Percentiles rank a stretch among this genome's conserved stretches.
Evolutionary conservation across 257 asterid species (phyloP).

Genomic region (Nicotiana obtusifolia): DNA sequence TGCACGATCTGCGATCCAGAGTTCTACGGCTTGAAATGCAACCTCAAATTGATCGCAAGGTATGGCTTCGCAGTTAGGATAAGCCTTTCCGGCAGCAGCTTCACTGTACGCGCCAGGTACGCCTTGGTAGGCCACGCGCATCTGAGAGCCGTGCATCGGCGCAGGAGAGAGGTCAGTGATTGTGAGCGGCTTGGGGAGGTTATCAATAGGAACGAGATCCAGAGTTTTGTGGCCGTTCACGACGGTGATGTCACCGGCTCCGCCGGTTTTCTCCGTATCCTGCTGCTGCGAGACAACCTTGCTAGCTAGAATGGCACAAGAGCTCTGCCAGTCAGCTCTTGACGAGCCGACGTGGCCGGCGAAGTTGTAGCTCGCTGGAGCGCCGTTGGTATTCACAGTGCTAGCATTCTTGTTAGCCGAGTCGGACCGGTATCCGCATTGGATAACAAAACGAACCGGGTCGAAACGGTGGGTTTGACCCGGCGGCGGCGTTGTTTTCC

Average conservation of each 20-base stretch:
- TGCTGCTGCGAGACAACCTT: constrained; percentile 80
- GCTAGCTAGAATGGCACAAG: constrained; percentile 84
- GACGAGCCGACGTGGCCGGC: constrained; percentile 41
- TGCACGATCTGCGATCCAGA: constrained; percentile 86
- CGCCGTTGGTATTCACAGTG: neutral
- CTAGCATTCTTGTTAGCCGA: constrained; percentile 24
- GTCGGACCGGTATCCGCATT: constrained; percentile 35
- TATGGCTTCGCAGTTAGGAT: constrained; percentile 73
- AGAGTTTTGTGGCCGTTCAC: constrained; percentile 64
- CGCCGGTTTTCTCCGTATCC: constrained; percentile 44
- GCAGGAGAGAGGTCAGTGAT: constrained; percentile 82
- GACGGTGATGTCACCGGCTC: constrained; percentile 48
- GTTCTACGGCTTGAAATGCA: constrained; percentile 85
- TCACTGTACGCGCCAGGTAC: constrained; percentile 92
- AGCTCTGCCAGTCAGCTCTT: constrained; percentile 92
- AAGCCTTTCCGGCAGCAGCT: constrained; percentile 85
- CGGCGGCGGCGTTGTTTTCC: constrained; percentile 18
- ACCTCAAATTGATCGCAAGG: constrained; percentile 94
- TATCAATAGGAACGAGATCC: constrained; percentile 54
- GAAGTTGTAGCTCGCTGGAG: neutral
- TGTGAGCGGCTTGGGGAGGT: constrained; percentile 48
- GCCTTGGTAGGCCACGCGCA: constrained; percentile 89
- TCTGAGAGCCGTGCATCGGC: constrained; percentile 71
- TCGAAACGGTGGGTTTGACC: constrained; percentile 17
- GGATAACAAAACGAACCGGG: constrained; percentile 19